phyloP scores from a whole-genome alignment of 192 early-diverging fungal genomes.

The Dimargaris xerosporica region DNA sequence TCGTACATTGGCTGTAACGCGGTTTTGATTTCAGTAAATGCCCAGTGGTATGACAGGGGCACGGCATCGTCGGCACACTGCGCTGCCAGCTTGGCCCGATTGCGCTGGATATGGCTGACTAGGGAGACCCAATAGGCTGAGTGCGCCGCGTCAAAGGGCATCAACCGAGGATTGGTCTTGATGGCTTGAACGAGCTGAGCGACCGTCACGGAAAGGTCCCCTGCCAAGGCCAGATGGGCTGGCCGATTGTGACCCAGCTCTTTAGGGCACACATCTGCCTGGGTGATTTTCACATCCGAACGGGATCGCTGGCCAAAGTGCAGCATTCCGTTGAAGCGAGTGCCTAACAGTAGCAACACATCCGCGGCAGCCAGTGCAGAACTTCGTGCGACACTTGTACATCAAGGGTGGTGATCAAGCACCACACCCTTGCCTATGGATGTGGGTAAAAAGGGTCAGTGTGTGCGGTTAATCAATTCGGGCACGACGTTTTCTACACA shows the following conservation, averaged over 20 bases:
- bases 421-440: slow-evolving; percentile 59
- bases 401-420: slow-evolving; percentile 39
- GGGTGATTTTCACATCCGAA: slow-evolving; percentile 43
- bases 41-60: slow-evolving; percentile 51
- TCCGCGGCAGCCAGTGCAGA: slow-evolving; percentile 46
- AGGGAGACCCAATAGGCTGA: slow-evolving; percentile 13
- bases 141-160: neutral
- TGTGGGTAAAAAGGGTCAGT: slow-evolving; percentile 55
- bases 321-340: slow-evolving; percentile 57
- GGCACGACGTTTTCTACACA: slow-evolving; percentile 40
- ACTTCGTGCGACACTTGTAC: slow-evolving; percentile 45
- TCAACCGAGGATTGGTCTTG: neutral
- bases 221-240: slow-evolving; percentile 33
- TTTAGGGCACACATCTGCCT: slow-evolving; percentile 49
- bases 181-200: slow-evolving; percentile 28
- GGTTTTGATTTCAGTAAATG: slow-evolving; percentile 47
- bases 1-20: slow-evolving; percentile 26
- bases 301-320: slow-evolving; percentile 48
- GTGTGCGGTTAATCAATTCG: slow-evolving; percentile 33
- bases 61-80: slow-evolving; percentile 25
- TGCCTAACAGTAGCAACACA: slow-evolving; percentile 50
- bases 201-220: slow-evolving; percentile 40
- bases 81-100: slow-evolving; percentile 23
- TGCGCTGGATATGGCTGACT: slow-evolving; percentile 21
- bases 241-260: slow-evolving; percentile 41